These are phyloP conservation scores for Plectosphaerella cucumerina DNA, from an alignment of 2,329 filamentous ascomycete genomes.

Conservation along the genomic window DNA sequence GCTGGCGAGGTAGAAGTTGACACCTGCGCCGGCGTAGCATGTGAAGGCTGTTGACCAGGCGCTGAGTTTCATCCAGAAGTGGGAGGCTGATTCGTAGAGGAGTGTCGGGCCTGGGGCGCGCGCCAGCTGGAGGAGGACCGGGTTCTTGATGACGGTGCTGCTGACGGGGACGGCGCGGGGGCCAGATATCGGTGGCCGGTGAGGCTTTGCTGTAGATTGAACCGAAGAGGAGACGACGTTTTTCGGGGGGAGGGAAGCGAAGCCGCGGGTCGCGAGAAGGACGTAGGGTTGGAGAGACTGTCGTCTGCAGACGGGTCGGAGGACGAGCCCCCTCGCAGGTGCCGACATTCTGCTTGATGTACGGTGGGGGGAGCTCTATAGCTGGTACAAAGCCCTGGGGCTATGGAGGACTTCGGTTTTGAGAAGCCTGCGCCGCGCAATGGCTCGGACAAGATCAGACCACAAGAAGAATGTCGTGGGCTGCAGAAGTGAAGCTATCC, in stretches of 20 bases:
- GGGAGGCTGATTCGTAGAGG: conserved; percentile 62
- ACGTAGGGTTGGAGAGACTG: conserved; percentile 5
- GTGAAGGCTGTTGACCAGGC: conserved; percentile 53
- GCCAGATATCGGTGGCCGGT: not conserved
- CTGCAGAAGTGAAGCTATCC: conserved; percentile 10
- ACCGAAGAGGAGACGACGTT: not conserved
- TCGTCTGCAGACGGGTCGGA: not conserved
- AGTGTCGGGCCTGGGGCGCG: conserved; percentile 50
- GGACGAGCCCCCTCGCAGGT: conserved; percentile 7
- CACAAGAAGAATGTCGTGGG: not conserved
- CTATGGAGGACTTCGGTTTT: not conserved
- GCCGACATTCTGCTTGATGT: conserved; percentile 5
- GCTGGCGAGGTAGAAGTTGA: conserved; percentile 46
- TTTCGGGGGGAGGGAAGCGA: conserved; percentile 7
- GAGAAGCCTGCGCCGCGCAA: not conserved
- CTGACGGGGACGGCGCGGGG: not conserved
- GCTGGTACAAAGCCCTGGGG: not conserved
- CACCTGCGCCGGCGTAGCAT: conserved; percentile 45
- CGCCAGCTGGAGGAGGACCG: conserved; percentile 52
- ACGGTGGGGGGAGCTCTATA: not conserved
- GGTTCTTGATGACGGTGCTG: conserved; percentile 23
- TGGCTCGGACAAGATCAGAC: not conserved
- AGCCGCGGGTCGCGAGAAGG: conserved; percentile 2
- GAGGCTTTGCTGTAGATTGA: not conserved
- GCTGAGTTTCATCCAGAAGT: conserved; percentile 57